Conservation (phyloP, 805 yeast species). For the Komagataella ulmi region DNA sequence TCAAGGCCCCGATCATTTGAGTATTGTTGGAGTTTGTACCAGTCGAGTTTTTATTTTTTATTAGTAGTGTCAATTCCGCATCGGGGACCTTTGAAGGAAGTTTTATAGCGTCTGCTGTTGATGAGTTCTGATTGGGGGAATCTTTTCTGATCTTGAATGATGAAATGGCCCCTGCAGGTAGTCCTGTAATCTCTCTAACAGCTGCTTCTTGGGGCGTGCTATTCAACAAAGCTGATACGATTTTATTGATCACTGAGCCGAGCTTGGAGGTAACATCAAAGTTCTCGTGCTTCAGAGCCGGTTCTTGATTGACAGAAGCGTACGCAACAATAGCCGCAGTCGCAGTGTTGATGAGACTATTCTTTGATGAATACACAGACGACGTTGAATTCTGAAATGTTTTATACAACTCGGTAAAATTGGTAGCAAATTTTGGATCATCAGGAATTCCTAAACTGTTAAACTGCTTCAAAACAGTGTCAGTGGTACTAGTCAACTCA, state of each 20-base stretch:
- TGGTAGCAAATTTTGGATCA: conserved; percentile 2
- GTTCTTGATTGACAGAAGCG: conserved; percentile 13
- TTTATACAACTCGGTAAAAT: background rate
- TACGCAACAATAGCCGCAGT: conserved; percentile 25
- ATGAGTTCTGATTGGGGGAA: conserved; percentile 4
- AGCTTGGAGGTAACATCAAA: conserved; percentile 8
- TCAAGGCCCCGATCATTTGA: conserved; percentile 1
- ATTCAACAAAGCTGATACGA: conserved; percentile 4
- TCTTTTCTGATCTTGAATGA: conserved; percentile 14
- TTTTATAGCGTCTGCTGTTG: conserved; percentile 2
- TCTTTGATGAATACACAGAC: conserved; percentile 3
- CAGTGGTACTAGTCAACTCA: conserved; percentile 15
- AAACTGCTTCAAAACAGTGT: conserved; percentile 18
- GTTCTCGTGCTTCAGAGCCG: conserved; percentile 4
- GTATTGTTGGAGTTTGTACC: conserved; percentile 1
- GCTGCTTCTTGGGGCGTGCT: conserved; percentile 8
- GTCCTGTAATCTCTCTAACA: conserved; percentile 10
- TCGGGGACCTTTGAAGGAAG: conserved; percentile 12
- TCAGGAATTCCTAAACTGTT: conserved; percentile 16
- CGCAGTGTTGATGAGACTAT: conserved; percentile 19
- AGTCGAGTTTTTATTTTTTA: background rate
- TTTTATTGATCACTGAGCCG: conserved; percentile 8
- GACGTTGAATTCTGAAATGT: background rate
- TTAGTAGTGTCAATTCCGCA: conserved; percentile 7
- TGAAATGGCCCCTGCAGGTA: conserved; percentile 16